Conservation (phyloP, 2,329 filamentous ascomycete genomes). For the Neopestalotiopsis clavispora region DNA sequence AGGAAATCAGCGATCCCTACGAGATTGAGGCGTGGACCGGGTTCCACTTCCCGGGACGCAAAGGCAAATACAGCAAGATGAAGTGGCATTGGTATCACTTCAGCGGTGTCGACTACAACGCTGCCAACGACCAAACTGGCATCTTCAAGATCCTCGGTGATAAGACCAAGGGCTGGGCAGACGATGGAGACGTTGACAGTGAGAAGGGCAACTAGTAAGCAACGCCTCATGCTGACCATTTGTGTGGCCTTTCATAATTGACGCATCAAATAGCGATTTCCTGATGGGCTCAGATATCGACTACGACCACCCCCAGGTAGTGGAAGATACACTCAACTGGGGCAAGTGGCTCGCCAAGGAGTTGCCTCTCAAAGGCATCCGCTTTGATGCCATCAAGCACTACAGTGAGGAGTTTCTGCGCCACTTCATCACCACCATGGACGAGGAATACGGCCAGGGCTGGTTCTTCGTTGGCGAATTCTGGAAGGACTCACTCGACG, state of each 20-base stretch:
- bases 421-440: constrained; percentile 24
- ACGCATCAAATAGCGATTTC: constrained; percentile 5
- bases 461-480: constrained; percentile 74
- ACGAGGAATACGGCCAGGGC: constrained; percentile 43
- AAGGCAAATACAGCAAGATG: constrained; percentile 61
- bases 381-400: constrained; percentile 42
- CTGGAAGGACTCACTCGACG: constrained; percentile 63
- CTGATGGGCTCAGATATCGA: constrained; percentile 43
- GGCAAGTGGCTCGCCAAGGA: constrained; percentile 36
- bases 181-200: constrained; percentile 49
- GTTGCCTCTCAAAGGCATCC: constrained; percentile 36
- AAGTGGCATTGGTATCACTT: constrained; percentile 74
- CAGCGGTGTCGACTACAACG: constrained; percentile 70
- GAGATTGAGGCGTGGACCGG: constrained; percentile 73
- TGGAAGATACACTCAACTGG: constrained; percentile 37
- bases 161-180: constrained; percentile 66
- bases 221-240: background rate
- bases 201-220: constrained; percentile 56
- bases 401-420: constrained; percentile 31
- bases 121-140: constrained; percentile 56
- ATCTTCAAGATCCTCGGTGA: constrained; percentile 63
- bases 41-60: constrained; percentile 68
- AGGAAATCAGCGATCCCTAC: constrained; percentile 57
- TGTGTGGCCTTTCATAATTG: background rate
- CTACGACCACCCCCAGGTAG: constrained; percentile 37